Evolutionary conservation across 2,329 filamentous ascomycete species (phyloP).

Genomic region (Apiospora arundinis): DNA sequence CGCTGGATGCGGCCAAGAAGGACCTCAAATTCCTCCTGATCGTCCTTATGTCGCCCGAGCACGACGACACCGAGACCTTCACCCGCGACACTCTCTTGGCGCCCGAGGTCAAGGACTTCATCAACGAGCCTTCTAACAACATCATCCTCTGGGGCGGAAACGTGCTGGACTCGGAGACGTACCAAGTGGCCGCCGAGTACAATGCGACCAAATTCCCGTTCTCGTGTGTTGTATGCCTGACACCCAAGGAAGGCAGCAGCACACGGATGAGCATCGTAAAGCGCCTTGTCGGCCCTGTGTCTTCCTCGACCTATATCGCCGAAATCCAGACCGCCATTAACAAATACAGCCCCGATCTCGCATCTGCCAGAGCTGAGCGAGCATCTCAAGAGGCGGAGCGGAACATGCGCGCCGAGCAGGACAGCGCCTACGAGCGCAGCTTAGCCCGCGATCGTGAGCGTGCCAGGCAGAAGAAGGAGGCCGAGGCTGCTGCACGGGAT

Average conservation of each 20-base stretch:
- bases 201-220: conserved; percentile 94
- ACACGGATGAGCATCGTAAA: conserved; percentile 91
- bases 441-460: conserved; percentile 88
- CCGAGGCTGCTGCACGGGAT: conserved; percentile 71
- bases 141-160: conserved; percentile 93
- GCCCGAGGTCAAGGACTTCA: conserved; percentile 73
- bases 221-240: conserved; percentile 83
- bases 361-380: conserved; percentile 75
- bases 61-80: conserved; percentile 88
- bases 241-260: conserved; percentile 79
- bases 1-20: conserved; percentile 86
- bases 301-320: conserved; percentile 73
- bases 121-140: conserved; percentile 78
- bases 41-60: conserved; percentile 86
- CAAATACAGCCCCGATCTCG: conserved; percentile 78
- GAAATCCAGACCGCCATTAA: conserved; percentile 77
- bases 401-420: conserved; percentile 84
- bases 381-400: conserved; percentile 83
- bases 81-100: conserved; percentile 82
- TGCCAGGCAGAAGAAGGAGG: conserved; percentile 76
- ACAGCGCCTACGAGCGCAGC: conserved; percentile 91
- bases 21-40: conserved; percentile 93
- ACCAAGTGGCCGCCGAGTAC: conserved; percentile 87
- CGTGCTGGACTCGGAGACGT: conserved; percentile 90
- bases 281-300: conserved; percentile 75